Evolutionary conservation across 768 basidiomycete genomes (phyloP).

Genomic region (Mycena pura): DNA sequence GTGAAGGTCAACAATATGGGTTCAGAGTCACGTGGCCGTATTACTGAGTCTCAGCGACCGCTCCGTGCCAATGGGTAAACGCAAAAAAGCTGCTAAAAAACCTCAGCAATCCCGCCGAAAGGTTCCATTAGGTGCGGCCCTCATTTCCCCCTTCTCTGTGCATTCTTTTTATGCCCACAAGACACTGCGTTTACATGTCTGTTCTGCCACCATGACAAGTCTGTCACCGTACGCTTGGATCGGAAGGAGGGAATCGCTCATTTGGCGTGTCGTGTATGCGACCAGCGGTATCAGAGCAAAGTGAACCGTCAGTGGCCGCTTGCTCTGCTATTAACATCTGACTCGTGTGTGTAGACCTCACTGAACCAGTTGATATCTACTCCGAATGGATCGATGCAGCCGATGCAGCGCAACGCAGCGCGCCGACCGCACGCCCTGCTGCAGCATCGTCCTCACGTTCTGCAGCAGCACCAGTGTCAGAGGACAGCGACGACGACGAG

Average conservation of each 20-base stretch:
- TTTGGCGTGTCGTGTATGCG: slow-evolving; percentile 83
- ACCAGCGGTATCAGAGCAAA: slow-evolving; percentile 88
- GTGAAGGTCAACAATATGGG: slow-evolving; percentile 15
- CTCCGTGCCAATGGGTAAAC: slow-evolving; percentile 80
- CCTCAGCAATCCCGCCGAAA: slow-evolving; percentile 71
- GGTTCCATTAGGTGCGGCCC: slow-evolving; percentile 71
- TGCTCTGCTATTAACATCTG: slow-evolving; percentile 9
- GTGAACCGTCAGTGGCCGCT: slow-evolving; percentile 69
- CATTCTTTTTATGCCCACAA: slow-evolving; percentile 35
- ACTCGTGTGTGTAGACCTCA: slow-evolving; percentile 63
- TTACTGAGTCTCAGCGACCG: slow-evolving; percentile 23
- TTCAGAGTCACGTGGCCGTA: slow-evolving; percentile 28
- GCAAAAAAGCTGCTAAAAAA: slow-evolving; percentile 89
- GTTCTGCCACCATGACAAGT: slow-evolving; percentile 90
- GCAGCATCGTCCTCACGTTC: slow-evolving; percentile 66
- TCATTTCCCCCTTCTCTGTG: too few species aligned
- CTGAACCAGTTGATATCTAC: slow-evolving; percentile 88
- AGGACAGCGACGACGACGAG: slow-evolving; percentile 59
- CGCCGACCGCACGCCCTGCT: slow-evolving; percentile 57
- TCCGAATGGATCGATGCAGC: slow-evolving; percentile 93
- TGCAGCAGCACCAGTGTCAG: slow-evolving; percentile 47
- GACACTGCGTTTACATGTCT: slow-evolving; percentile 87
- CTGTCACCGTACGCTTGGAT: slow-evolving; percentile 84
- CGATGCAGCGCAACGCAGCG: slow-evolving; percentile 78
- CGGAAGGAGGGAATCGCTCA: slow-evolving; percentile 85